Percentiles rank a stretch among this genome's conserved stretches.
These are phyloP conservation scores for Stenogyne calaminthoides DNA, from an alignment of 305 asterid species.

Conservation along the genomic window DNA sequence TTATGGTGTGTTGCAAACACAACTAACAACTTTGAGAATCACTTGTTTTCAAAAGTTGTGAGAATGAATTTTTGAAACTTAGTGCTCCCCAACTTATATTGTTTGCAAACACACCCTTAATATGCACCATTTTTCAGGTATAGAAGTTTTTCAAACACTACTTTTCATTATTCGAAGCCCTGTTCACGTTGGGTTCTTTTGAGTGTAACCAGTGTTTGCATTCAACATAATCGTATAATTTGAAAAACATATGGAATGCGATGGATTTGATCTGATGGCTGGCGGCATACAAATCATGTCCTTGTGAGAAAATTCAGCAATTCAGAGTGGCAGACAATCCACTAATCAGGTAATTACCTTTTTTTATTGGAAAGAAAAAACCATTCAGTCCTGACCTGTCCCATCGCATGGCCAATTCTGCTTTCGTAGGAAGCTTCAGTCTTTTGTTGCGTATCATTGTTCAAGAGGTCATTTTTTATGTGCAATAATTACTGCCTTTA, in stretches of 20 bases:
- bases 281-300: too few relatives aligned
- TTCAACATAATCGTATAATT: neutral
- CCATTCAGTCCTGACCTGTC: neutral
- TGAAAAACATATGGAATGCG: neutral
- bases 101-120: neutral
- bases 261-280: neutral
- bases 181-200: neutral
- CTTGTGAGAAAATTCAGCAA: too few relatives aligned
- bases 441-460: neutral
- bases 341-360: neutral
- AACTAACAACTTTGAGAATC: neutral
- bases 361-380: neutral
- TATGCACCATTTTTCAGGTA: slow-evolving; percentile 1
- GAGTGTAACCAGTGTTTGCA: neutral
- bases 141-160: neutral
- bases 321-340: too few relatives aligned
- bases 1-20: neutral
- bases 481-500: slow-evolving; percentile 2
- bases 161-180: neutral
- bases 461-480: neutral
- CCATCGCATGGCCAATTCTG: neutral
- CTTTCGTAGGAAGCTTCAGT: neutral
- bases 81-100: neutral
- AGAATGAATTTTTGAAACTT: neutral
- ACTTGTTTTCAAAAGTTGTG: neutral